phyloP scores from a whole-genome alignment of 495 filamentous ascomycete species.

The Penicillium dipodomyicola region DNA sequence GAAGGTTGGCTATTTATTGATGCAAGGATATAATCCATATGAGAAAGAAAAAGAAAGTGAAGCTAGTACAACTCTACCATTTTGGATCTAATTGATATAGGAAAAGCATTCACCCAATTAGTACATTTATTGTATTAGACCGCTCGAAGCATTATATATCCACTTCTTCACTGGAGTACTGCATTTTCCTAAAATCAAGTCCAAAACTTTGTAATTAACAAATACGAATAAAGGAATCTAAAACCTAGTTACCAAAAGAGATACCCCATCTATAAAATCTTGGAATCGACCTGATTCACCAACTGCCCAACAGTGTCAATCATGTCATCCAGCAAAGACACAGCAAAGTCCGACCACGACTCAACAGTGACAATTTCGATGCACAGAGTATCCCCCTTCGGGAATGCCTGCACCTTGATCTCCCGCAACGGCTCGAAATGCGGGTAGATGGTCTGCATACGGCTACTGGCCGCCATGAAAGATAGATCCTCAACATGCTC shows the following conservation, averaged over 20 bases:
- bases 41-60: no score
- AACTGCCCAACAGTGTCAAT: conserved; percentile 13
- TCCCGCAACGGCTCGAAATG: conserved; percentile 44
- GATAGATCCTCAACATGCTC: conserved; percentile 39
- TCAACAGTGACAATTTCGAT: conserved; percentile 45
- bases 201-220: background rate
- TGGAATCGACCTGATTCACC: conserved; percentile 4
- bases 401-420: conserved; percentile 48
- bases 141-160: no score
- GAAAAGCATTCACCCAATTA: no score
- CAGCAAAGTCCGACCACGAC: conserved; percentile 39
- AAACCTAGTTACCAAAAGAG: background rate
- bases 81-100: no score
- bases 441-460: conserved; percentile 43
- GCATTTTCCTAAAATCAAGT: no score
- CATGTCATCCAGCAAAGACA: conserved; percentile 9
- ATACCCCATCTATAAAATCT: background rate
- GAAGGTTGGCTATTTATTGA: no score
- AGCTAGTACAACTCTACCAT: no score
- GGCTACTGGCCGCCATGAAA: conserved; percentile 25
- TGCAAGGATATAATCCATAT: no score
- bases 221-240: background rate
- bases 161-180: no score
- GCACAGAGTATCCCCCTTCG: conserved; percentile 33
- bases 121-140: no score